A percentile compares a stretch with the other conserved stretches of the same genome.
phyloP scores from a whole-genome alignment of 345 rosid species.

The Populus euphratica region DNA sequence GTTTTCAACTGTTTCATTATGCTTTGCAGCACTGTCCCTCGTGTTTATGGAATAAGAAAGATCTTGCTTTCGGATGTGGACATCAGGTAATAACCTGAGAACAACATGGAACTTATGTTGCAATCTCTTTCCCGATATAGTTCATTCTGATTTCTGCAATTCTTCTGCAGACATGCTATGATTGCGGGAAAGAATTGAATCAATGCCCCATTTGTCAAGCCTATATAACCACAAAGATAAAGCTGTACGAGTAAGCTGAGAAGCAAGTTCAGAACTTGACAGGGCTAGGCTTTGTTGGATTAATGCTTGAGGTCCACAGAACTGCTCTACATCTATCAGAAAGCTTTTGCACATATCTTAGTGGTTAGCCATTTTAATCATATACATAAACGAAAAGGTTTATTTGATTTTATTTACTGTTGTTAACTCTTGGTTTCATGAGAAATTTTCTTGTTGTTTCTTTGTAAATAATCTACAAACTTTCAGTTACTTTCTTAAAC shows the following conservation, averaged over 20 bases:
- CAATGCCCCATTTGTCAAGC: constrained; percentile 36
- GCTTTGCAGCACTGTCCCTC: constrained; percentile 27
- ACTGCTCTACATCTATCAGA: not conserved
- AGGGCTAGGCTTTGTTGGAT: not conserved
- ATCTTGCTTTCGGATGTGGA: constrained; percentile 43
- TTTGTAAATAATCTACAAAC: no score
- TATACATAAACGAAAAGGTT: not conserved
- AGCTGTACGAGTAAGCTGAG: constrained; percentile 23
- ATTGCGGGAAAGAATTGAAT: constrained; percentile 32
- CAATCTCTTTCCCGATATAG: not conserved
- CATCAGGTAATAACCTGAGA: constrained; percentile 31
- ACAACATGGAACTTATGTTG: not conserved
- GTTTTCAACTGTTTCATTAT: not conserved
- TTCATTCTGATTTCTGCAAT: not conserved
- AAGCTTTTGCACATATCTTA: not conserved
- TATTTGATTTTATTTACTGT: not conserved
- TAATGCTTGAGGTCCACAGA: not conserved
- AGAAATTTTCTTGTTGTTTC: not conserved
- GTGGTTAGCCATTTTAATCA: not conserved
- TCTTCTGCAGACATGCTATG: constrained; percentile 37
- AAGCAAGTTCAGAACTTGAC: not conserved
- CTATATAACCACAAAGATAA: constrained; percentile 24
- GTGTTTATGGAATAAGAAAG: constrained; percentile 31
- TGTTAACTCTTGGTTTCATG: not conserved
- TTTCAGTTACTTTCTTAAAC: no score